Evolutionary conservation across 306 rosid genomes (phyloP).

Genomic region (Malus orientalis): DNA sequence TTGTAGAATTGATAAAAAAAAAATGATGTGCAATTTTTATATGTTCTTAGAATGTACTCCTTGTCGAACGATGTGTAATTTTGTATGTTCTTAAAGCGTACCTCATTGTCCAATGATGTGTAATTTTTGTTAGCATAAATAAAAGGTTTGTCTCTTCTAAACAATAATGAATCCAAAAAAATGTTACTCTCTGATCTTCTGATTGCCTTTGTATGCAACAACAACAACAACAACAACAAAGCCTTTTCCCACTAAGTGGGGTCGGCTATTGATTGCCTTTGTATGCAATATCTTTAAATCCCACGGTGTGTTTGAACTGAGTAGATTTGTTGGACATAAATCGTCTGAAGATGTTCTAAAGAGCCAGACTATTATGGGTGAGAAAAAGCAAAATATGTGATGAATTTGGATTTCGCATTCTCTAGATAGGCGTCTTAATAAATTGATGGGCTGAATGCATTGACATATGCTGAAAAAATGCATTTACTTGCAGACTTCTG

Average conservation of each 20-base stretch:
- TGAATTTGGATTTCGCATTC: not conserved
- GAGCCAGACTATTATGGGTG: not conserved
- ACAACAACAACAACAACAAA: too few species aligned
- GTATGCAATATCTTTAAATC: not conserved
- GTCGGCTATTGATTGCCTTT: not conserved
- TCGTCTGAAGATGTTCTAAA: not conserved
- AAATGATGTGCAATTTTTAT: not conserved
- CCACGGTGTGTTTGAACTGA: not conserved
- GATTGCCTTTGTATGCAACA: not conserved
- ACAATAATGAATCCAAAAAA: not conserved
- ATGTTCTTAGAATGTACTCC: too few species aligned
- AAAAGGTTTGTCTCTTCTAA: not conserved
- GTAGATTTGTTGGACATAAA: not conserved
- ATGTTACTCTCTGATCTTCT: not conserved
- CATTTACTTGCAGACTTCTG: constrained; percentile 53
- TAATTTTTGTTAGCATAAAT: not conserved
- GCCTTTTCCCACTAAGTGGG: too few species aligned
- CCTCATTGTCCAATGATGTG: not conserved
- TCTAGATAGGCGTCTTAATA: not conserved
- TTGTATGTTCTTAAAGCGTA: not conserved
- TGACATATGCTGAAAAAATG: not conserved
- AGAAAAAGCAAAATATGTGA: not conserved
- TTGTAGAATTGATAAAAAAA: not conserved
- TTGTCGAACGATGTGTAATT: not conserved
- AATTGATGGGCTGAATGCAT: not conserved